phyloP scores from a whole-genome alignment of 176 grass and related monocot genomes.

The bread wheat (Triticum aestivum) region DNA sequence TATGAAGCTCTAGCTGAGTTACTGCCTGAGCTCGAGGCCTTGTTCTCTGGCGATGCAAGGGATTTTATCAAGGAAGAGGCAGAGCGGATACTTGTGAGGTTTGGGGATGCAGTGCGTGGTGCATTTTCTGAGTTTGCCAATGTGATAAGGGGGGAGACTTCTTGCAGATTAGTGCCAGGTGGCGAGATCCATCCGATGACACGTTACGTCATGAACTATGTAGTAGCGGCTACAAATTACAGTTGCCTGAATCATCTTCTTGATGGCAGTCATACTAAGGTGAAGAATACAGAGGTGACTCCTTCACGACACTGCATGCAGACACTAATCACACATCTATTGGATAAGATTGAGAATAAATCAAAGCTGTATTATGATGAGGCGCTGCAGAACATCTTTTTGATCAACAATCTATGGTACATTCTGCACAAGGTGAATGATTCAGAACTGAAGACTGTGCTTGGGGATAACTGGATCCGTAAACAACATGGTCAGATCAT shows the following conservation, averaged over 20 bases:
- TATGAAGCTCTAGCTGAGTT: slow-evolving; percentile 71
- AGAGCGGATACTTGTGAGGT: slow-evolving; percentile 46
- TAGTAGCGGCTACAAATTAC: no score
- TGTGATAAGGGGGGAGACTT: slow-evolving; percentile 63
- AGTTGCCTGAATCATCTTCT: slow-evolving; percentile 72
- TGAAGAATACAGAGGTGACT: slow-evolving; percentile 52
- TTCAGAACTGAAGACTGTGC: slow-evolving; percentile 72
- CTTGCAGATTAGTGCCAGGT: slow-evolving; percentile 50
- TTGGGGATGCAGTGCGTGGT: slow-evolving; percentile 66
- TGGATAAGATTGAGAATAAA: slow-evolving; percentile 77
- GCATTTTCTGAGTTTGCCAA: slow-evolving; percentile 61
- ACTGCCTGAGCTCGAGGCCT: slow-evolving; percentile 52
- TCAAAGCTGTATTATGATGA: slow-evolving; percentile 74
- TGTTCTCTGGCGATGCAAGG: slow-evolving; percentile 63
- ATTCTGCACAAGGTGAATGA: slow-evolving; percentile 89
- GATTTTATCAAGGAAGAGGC: slow-evolving; percentile 62
- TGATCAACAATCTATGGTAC: slow-evolving; percentile 94
- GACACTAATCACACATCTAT: slow-evolving; percentile 63
- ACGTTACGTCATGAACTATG: slow-evolving; percentile 87
- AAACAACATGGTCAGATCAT: slow-evolving; percentile 71
- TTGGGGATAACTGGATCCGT: slow-evolving; percentile 91
- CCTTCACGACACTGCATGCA: slow-evolving; percentile 61
- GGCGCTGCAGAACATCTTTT: slow-evolving; percentile 77
- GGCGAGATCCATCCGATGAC: slow-evolving; percentile 82
- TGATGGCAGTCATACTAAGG: no score